Evolutionary conservation across 176 grass and related monocot genomes (phyloP).

Genomic region (Secale cereale): DNA sequence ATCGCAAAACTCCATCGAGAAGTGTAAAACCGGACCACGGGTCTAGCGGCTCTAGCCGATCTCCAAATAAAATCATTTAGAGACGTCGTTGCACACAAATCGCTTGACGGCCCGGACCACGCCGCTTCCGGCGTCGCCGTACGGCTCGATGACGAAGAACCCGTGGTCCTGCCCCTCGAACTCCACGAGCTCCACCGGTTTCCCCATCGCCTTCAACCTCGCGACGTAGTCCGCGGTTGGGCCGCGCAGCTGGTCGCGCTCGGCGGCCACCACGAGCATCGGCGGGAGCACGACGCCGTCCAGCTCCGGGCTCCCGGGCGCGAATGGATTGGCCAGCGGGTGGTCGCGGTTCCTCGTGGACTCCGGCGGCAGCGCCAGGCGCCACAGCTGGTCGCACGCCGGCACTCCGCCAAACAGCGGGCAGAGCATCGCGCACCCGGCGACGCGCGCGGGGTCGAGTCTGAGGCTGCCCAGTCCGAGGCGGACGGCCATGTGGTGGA

Average conservation of each 20-base stretch:
- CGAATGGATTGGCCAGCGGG: slow-evolving; percentile 35
- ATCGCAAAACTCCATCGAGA: too few species aligned
- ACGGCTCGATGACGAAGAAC: slow-evolving; percentile 65
- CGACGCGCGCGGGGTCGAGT: slow-evolving; percentile 32
- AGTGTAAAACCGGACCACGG: too few species aligned
- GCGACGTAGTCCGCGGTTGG: slow-evolving; percentile 26
- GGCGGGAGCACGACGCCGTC: slow-evolving; percentile 17
- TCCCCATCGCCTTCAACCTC: slow-evolving; percentile 37
- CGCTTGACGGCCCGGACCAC: slow-evolving; percentile 37
- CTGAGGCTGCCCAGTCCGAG: not conserved
- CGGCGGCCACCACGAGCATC: slow-evolving; percentile 24
- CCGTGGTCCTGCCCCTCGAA: slow-evolving; percentile 67
- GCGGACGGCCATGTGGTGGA: slow-evolving; percentile 28
- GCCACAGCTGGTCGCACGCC: slow-evolving; percentile 1
- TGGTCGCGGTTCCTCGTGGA: slow-evolving; percentile 29
- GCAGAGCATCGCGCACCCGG: slow-evolving; percentile 40
- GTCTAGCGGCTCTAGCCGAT: too few species aligned
- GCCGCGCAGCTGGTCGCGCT: slow-evolving; percentile 37
- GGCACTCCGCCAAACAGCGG: slow-evolving; percentile 50
- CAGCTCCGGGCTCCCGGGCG: slow-evolving; percentile 7
- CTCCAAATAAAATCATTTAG: too few species aligned
- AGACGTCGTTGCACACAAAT: slow-evolving; percentile 36
- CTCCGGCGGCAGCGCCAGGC: slow-evolving; percentile 25
- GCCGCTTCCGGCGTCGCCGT: slow-evolving; percentile 42
- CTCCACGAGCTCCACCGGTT: slow-evolving; percentile 30